These are phyloP conservation scores for Phytopythium oedochilum DNA, from an alignment of 352 stramenopile genomes.

Conservation along the genomic window DNA sequence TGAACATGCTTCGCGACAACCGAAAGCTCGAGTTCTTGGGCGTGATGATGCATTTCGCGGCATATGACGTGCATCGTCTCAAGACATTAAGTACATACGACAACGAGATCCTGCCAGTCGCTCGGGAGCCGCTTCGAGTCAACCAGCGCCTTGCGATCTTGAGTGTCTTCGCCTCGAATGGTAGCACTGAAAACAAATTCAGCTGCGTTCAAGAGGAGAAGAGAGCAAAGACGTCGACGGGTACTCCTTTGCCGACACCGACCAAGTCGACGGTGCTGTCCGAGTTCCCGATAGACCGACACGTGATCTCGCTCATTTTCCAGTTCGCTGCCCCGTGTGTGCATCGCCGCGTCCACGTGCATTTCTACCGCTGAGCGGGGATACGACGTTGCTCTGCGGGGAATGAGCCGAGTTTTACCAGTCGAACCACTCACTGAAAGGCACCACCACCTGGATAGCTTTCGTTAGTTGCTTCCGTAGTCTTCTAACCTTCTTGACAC, in stretches of 20 bases:
- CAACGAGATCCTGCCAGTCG: neutral
- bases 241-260: too few species aligned
- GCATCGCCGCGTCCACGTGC: neutral
- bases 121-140: neutral
- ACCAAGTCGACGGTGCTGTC: neutral
- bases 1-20: neutral
- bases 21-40: neutral
- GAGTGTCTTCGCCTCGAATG: neutral
- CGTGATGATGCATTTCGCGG: neutral
- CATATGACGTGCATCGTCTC: neutral
- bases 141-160: neutral
- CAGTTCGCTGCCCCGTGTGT: neutral
- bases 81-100: neutral
- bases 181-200: neutral
- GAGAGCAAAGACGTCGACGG: neutral
- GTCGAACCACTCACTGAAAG: neutral
- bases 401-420: neutral
- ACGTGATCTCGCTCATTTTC: neutral
- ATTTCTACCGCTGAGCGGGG: neutral
- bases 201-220: neutral
- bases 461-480: too few species aligned
- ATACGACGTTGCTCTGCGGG: too few species aligned
- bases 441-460: too few species aligned
- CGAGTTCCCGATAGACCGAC: neutral
- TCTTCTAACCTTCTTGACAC: too few species aligned